Percentiles rank a stretch among this genome's conserved stretches.
These are phyloP conservation scores for Pezicula radicicola DNA, from an alignment of 2,329 filamentous ascomycete genomes.

Conservation along the genomic window DNA sequence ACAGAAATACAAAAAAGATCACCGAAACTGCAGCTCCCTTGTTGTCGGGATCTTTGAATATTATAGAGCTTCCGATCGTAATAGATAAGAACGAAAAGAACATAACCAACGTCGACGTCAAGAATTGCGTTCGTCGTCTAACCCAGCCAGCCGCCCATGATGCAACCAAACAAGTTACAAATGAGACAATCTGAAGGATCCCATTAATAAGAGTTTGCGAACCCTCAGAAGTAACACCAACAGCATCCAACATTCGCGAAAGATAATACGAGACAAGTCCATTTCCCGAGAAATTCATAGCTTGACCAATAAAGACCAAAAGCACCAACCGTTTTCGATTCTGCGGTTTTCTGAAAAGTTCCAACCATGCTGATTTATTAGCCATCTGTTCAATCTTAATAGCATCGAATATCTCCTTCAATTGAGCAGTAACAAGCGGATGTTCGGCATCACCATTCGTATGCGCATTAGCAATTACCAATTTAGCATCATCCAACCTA, in stretches of 20 bases:
- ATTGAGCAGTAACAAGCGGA: conserved; percentile 12
- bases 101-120: conserved; percentile 25
- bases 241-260: conserved; percentile 2
- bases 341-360: conserved; percentile 5
- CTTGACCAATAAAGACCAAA: not conserved
- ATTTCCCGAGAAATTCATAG: conserved; percentile 2
- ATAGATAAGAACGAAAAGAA: conserved; percentile 25
- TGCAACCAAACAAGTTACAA: not conserved
- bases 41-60: conserved; percentile 22
- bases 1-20: not conserved
- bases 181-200: conserved; percentile 2
- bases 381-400: not conserved
- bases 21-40: not conserved
- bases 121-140: conserved; percentile 6
- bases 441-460: conserved; percentile 36
- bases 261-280: conserved; percentile 8
- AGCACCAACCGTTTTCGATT: conserved; percentile 2
- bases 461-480: conserved; percentile 28
- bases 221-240: conserved; percentile 1
- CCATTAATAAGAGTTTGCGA: conserved; percentile 6
- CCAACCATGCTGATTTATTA: conserved; percentile 12
- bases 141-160: not conserved
- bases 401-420: not conserved
- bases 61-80: conserved; percentile 30
- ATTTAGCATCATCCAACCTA: not conserved